Conservation (phyloP, 768 basidiomycete species). For the Mycena latifolia region DNA sequence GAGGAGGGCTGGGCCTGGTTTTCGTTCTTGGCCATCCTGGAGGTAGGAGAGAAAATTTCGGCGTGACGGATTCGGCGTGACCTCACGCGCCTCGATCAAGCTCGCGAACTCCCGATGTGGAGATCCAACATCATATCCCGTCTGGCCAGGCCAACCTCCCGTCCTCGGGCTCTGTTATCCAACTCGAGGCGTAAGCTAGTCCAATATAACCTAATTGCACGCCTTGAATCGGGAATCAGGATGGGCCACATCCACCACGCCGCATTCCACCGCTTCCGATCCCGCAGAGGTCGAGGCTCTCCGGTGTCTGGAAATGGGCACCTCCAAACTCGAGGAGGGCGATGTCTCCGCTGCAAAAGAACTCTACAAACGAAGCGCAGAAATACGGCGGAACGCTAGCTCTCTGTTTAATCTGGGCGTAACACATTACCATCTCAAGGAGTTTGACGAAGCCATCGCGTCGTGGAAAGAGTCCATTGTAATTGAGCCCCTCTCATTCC, state of each 20-base stretch:
- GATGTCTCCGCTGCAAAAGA: conserved; percentile 84
- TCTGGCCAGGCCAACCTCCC: conserved; percentile 20
- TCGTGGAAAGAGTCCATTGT: conserved; percentile 84
- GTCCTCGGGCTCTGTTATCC: conserved; percentile 38
- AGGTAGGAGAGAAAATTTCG: not conserved
- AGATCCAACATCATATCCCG: not conserved
- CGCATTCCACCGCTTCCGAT: conserved; percentile 85
- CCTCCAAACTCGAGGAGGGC: conserved; percentile 87
- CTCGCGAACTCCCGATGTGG: too few relatives aligned
- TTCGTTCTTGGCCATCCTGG: conserved; percentile 26
- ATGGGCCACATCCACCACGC: conserved; percentile 84
- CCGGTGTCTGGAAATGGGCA: conserved; percentile 85
- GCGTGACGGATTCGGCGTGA: too few relatives aligned
- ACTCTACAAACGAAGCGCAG: conserved; percentile 82
- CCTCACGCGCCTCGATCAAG: too few relatives aligned
- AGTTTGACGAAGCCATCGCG: conserved; percentile 87
- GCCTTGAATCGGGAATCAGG: conserved; percentile 54
- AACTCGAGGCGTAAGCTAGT: conserved; percentile 47
- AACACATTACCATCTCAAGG: conserved; percentile 91
- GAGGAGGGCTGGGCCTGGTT: conserved; percentile 41
- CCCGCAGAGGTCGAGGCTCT: conserved; percentile 86
- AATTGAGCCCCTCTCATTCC: too few relatives aligned
- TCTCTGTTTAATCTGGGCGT: conserved; percentile 91
- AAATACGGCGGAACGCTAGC: conserved; percentile 84
- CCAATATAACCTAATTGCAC: conserved; percentile 9